Evolutionary conservation across 257 asterid genomes (phyloP), one percentile per base, ranked within the genome.

Genomic region (Agastache rugosa): DNA sequence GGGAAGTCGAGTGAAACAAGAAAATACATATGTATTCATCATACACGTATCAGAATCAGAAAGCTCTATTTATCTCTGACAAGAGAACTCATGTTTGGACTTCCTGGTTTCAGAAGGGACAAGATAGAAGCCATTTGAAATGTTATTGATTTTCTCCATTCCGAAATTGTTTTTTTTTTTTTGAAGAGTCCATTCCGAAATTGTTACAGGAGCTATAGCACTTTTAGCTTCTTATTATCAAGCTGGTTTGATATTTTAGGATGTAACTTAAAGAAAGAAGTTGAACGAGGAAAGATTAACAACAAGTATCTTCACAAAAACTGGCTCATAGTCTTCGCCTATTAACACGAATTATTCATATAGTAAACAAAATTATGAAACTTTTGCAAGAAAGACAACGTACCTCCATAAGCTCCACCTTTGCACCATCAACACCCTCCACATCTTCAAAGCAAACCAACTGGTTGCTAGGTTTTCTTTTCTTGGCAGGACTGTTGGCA

Each of bases 341-440:
- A 23, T 25, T 20, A 11, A n/a, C 51, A 56, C 14, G 45, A 56
- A 35, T 17, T 7, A 59, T 51, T 37, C 16, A 25, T 10, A 64
- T 8, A 35, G 22, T 10, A 44, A 41, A 50, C 20, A 16, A 47
- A 67, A 50, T 34, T 23, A 14, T 11, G n/a, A 75, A 67, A 11
- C 73, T 66, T 74, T 51, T 27, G 22, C 6, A 62, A 2, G 29
- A 67, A 55, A 69, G 23, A 75, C 41, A 69, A 31, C 63, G 64
- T 80, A 92, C 98, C 96, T 95, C 99, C 96, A 95, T 87, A 71
- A 95, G 96, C 83, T 95, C 98, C 77, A 84, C 89, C 79, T 95
- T 95, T 6, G 99, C 99, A 67, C 85, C 56, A 81, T 95, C 99
- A 67, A 95, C 97, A 62, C 99, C 98, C 72, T 87, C 97, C 62